phyloP scores from a whole-genome alignment of 257 asterid species.

The Scutellaria baicalensis region DNA sequence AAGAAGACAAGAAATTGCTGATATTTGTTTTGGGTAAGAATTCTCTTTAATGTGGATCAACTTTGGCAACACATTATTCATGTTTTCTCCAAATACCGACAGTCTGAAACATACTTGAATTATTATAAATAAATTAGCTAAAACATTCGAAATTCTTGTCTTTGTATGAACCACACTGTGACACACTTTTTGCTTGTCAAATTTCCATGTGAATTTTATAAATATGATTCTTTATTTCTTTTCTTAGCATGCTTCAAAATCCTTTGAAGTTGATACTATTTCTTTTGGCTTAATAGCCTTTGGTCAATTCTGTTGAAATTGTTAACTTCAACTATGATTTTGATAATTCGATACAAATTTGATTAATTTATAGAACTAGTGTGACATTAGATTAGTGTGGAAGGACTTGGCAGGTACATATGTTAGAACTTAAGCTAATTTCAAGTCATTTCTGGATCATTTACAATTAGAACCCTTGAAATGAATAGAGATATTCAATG shows the following conservation, averaged over 20 bases:
- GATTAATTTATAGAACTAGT: too few species aligned
- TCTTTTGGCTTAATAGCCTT: not conserved
- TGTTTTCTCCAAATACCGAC: not conserved
- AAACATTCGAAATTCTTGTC: not conserved
- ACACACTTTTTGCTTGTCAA: not conserved
- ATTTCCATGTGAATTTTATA: too few species aligned
- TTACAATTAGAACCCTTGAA: too few species aligned
- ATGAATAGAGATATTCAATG: not conserved
- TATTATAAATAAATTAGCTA: not conserved
- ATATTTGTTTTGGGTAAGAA: slow-evolving; percentile 16
- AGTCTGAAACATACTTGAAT: slow-evolving; percentile 3
- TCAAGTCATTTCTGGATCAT: too few species aligned
- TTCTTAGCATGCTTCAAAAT: too few species aligned
- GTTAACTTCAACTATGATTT: not conserved
- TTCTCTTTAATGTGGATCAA: slow-evolving; percentile 20
- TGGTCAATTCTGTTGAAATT: not conserved
- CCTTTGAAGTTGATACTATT: too few species aligned
- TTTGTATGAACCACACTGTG: not conserved
- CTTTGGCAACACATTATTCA: not conserved
- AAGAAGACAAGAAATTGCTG: not conserved
- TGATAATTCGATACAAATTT: too few species aligned
- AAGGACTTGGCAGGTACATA: too few species aligned
- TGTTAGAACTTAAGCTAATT: too few species aligned
- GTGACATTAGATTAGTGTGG: too few species aligned
- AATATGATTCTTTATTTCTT: too few species aligned